Evolutionary conservation across 169 alveolate genomes (phyloP).

Genomic region (Pseudocohnilembus persalinus): DNA sequence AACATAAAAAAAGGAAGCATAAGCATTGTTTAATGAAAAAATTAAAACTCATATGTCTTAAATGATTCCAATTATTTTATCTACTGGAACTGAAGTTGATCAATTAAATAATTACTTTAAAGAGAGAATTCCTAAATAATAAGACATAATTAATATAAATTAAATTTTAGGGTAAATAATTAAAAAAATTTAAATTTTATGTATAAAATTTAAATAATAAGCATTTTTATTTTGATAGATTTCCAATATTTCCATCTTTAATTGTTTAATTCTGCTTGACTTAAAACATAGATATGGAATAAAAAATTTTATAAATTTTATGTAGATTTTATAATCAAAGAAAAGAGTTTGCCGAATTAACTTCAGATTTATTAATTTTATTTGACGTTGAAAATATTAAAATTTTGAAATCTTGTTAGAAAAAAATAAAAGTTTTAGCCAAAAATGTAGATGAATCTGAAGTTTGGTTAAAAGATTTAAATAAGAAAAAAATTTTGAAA

Average conservation of each 20-base stretch:
- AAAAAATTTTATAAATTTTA: constrained; percentile 19
- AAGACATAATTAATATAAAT: not conserved
- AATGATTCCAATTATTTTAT: constrained; percentile 22
- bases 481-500: constrained; percentile 20
- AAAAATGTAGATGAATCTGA: constrained; percentile 50
- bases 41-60: constrained; percentile 11
- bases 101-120: constrained; percentile 1
- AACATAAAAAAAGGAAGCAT: constrained; percentile 5
- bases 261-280: constrained; percentile 35
- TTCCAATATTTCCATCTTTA: constrained; percentile 26
- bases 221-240: not conserved
- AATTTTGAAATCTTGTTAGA: constrained; percentile 24
- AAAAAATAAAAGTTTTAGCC: constrained; percentile 22
- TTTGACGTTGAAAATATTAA: constrained; percentile 36
- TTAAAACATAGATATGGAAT: constrained; percentile 28
- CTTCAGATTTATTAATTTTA: constrained; percentile 28
- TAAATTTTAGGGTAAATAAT: not conserved
- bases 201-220: no score
- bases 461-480: constrained; percentile 41
- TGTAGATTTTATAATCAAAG: constrained; percentile 44
- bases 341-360: constrained; percentile 38
- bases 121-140: not conserved
- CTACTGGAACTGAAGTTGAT: constrained; percentile 48
- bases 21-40: constrained; percentile 6
- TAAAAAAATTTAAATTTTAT: no score